A percentile compares a stretch with the other conserved stretches of the same genome.
phyloP scores from a whole-genome alignment of 2,329 filamentous ascomycete species.

The Anisogramma anomala region DNA sequence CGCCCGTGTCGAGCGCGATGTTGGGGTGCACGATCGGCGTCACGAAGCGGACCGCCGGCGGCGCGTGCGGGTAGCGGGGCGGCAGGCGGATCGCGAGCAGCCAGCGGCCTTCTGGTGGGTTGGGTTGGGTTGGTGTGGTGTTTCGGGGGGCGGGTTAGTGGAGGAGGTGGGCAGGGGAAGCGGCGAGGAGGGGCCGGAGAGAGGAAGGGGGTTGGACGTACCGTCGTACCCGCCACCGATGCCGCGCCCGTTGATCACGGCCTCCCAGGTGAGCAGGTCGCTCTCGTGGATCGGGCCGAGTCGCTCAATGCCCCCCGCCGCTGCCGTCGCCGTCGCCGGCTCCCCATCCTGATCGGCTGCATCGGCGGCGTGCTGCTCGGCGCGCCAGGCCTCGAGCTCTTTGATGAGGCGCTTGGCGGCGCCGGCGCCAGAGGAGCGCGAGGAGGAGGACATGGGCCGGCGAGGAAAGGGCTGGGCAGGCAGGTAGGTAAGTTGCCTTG shows the following conservation, averaged over 20 bases:
- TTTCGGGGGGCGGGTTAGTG: neutral
- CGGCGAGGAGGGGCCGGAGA: neutral
- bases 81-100: slow-evolving; percentile 69
- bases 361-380: too few relatives aligned
- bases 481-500: neutral
- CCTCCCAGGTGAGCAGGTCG: slow-evolving; percentile 47
- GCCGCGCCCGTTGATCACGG: slow-evolving; percentile 47
- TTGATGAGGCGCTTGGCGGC: slow-evolving; percentile 47
- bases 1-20: slow-evolving; percentile 57
- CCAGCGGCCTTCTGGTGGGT: slow-evolving; percentile 58
- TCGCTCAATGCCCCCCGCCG: slow-evolving; percentile 39
- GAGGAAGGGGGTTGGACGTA: slow-evolving; percentile 20
- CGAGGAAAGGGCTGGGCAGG: slow-evolving; percentile 22
- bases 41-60: slow-evolving; percentile 69
- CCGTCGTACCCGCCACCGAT: slow-evolving; percentile 46
- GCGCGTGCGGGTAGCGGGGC: slow-evolving; percentile 61
- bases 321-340: neutral
- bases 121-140: neutral
- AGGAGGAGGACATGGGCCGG: slow-evolving; percentile 27
- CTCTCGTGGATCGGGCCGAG: slow-evolving; percentile 43
- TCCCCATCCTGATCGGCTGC: slow-evolving; percentile 35
- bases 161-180: neutral
- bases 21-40: slow-evolving; percentile 83
- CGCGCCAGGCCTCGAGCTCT: slow-evolving; percentile 43
- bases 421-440: neutral